Evolutionary conservation across 306 rosid species (phyloP).

Genomic region (Oxytropis ochrocephala): DNA sequence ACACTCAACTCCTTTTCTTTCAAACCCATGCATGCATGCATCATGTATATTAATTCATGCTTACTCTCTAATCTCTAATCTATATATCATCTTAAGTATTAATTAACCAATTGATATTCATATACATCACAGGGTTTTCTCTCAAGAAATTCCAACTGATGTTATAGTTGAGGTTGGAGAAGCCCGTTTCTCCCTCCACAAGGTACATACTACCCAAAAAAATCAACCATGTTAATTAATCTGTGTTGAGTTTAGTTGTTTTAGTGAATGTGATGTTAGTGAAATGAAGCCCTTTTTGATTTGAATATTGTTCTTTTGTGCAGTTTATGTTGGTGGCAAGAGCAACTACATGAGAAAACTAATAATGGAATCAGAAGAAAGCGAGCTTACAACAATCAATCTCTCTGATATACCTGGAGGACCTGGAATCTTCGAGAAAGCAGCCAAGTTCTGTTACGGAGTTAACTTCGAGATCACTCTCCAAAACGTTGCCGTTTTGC

Average conservation of each 20-base stretch:
- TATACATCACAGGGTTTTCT: slow-evolving; percentile 57
- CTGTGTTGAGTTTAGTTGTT: too few relatives aligned
- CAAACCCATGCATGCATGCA: background rate
- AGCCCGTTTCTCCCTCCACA: slow-evolving; percentile 64
- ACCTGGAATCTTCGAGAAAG: slow-evolving; percentile 72
- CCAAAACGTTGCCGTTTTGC: slow-evolving; percentile 64
- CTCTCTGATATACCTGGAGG: slow-evolving; percentile 82
- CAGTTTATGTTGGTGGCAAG: slow-evolving; percentile 87
- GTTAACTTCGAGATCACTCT: slow-evolving; percentile 86
- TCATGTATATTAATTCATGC: background rate
- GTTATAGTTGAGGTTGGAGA: slow-evolving; percentile 62
- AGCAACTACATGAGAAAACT: slow-evolving; percentile 74
- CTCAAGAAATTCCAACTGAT: slow-evolving; percentile 74
- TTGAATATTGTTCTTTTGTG: too few relatives aligned
- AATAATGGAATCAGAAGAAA: slow-evolving; percentile 53
- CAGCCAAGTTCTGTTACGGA: slow-evolving; percentile 87
- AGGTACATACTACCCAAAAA: slow-evolving; percentile 33
- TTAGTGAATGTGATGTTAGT: too few relatives aligned
- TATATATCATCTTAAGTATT: background rate
- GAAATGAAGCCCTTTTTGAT: slow-evolving; percentile 34
- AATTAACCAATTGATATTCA: background rate
- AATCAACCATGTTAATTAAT: too few relatives aligned
- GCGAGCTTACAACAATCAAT: slow-evolving; percentile 53
- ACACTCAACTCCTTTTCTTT: background rate
- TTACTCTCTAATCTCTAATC: background rate